Conservation (phyloP, 192 early-diverging fungal genomes). For the Coemansia biformis region DNA sequence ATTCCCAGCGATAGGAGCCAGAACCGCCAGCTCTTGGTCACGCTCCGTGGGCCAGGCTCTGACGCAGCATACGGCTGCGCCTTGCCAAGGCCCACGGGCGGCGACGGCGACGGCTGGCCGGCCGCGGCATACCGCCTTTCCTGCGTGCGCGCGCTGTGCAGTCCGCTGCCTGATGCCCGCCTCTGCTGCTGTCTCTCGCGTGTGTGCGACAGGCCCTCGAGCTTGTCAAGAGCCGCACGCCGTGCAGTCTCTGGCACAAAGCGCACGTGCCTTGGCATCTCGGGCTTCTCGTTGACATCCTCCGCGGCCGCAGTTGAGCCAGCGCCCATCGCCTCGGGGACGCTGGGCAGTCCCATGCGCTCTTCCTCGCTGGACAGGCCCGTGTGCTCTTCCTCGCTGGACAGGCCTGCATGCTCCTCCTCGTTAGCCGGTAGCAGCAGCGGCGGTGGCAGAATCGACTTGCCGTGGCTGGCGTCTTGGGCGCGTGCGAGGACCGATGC, state of each 20-base stretch:
- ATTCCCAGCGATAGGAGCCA: slow-evolving; percentile 39
- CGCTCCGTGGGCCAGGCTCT: not conserved
- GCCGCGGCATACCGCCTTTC: too few relatives aligned
- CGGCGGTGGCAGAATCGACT: not conserved
- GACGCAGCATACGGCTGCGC: not conserved
- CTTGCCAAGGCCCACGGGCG: not conserved
- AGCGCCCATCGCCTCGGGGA: too few relatives aligned
- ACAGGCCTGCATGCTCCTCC: too few relatives aligned
- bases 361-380: too few relatives aligned
- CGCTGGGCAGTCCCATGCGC: too few relatives aligned
- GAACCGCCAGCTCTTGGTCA: slow-evolving; percentile 29
- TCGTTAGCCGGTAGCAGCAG: not conserved
- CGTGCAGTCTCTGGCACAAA: slow-evolving; percentile 17
- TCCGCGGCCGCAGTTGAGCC: not conserved
- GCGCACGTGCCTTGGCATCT: slow-evolving; percentile 16
- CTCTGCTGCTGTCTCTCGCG: too few relatives aligned
- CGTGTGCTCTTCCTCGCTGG: too few relatives aligned
- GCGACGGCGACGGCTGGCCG: too few relatives aligned
- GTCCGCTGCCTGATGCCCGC: too few relatives aligned
- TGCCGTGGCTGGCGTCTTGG: not conserved
- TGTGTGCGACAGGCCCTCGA: slow-evolving; percentile 11
- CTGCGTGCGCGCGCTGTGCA: too few relatives aligned
- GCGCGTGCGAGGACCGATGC: slow-evolving; percentile 2
- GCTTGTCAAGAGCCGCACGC: slow-evolving; percentile 15
- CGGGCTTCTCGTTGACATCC: not conserved